Conservation (phyloP, 2,329 filamentous ascomycete genomes). For the Fusarium vanettenii region DNA sequence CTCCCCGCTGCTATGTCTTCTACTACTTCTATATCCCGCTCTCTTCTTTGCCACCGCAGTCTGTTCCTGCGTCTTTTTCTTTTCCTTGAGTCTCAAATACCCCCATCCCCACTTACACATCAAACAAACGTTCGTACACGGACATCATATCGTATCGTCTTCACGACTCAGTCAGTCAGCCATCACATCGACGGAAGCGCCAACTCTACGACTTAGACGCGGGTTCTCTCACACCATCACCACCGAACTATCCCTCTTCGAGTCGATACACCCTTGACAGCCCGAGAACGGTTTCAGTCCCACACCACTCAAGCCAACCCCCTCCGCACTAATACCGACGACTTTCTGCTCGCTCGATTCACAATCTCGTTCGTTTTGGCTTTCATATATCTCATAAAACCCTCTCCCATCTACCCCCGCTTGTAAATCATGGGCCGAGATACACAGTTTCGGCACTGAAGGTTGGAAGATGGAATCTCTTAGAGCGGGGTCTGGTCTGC, state of each 20-base stretch:
- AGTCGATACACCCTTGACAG: slow-evolving; percentile 35
- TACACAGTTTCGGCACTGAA: slow-evolving; percentile 34
- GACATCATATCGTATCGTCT: slow-evolving; percentile 6
- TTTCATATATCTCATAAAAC: slow-evolving; percentile 29
- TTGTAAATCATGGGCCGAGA: slow-evolving; percentile 37
- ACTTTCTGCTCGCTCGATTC: slow-evolving; percentile 36
- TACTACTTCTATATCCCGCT: slow-evolving; percentile 30
- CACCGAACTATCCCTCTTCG: slow-evolving; percentile 39
- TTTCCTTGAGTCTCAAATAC: slow-evolving; percentile 8
- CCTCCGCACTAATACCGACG: slow-evolving; percentile 45
- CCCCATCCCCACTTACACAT: slow-evolving; percentile 33
- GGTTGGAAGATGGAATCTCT: slow-evolving; percentile 57
- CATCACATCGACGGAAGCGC: slow-evolving; percentile 39
- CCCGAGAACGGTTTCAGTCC: slow-evolving; percentile 35
- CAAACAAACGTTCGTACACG: slow-evolving; percentile 19
- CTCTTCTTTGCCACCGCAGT: slow-evolving; percentile 34
- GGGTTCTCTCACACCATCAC: slow-evolving; percentile 42
- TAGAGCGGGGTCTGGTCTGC: slow-evolving; percentile 54
- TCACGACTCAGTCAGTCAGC: slow-evolving; percentile 24
- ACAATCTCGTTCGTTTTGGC: slow-evolving; percentile 24
- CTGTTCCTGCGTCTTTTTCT: slow-evolving; percentile 19
- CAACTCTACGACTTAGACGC: slow-evolving; percentile 38
- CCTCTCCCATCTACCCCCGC: slow-evolving; percentile 2
- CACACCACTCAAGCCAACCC: slow-evolving; percentile 38
- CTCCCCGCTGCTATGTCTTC: slow-evolving; percentile 37